Base-by-base conservation (phyloP, 1,284 basidiomycete species). In the Macrocystidia cucumis region DNA sequence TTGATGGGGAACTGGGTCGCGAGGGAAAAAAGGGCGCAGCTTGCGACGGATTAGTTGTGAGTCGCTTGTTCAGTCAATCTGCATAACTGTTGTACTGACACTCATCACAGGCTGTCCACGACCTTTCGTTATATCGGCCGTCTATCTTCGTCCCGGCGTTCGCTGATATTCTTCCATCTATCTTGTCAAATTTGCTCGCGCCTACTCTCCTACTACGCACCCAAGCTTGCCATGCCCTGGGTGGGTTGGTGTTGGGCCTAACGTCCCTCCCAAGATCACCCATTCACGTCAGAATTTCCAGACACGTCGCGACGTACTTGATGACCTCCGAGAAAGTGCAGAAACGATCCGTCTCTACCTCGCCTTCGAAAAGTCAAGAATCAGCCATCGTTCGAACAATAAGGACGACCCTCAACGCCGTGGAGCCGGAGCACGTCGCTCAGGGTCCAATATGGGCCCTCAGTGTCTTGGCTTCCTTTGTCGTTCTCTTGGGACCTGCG, bases 1-100 rank as follows among this genome's bases (percentile, higher is more conserved):
- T 89, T 42, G 78, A 83, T 39, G 86, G 86, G 8, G 79, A 87
- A 41, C 71, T 89, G 12, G 86, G 85, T 2, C 84, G 84, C 50
- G 86, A 89, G 55, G 85, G 85, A 6, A 88, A 88, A 62, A 88
- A 84, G 47, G 85, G 86, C 0, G 74, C 84, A 2, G 69, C 67
- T 2, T 78, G 67, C 25, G 85, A 89, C 51, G 82, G 79, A 12
- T 64, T 87, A 29, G 82, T 75, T 69, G 82, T 79, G 49, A 38
- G 50, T 48, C 35, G 44, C 34, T 37, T 28, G 18, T 39, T 26
- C 19, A 40, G 42, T 44, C 23, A 39, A 29, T 34, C 43, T 39
- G 36, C 32, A 33, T 26, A 13, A 38, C 24, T 20, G 24, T 40
- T 26, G 23, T 34, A 29, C 22, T 48, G 23, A 44, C 25, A 8